Evolutionary conservation across 768 basidiomycete genomes (phyloP).

Genomic region (Asterophora parasitica): DNA sequence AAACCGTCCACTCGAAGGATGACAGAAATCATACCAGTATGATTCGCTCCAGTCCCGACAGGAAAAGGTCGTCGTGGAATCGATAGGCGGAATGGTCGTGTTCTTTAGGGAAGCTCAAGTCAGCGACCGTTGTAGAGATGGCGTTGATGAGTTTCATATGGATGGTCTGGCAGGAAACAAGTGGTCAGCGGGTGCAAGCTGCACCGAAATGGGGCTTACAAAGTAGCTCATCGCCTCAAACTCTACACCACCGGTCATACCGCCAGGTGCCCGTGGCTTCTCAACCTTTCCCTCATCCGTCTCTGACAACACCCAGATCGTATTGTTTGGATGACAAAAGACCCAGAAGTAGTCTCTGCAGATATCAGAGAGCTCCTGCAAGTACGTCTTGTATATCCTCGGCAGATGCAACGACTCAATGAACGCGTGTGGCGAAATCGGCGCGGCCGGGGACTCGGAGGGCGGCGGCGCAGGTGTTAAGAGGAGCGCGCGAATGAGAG

Average conservation of each 20-base stretch:
- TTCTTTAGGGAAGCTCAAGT: slow-evolving; percentile 60
- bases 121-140: slow-evolving; percentile 60
- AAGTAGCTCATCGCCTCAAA: slow-evolving; percentile 96
- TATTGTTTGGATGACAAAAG: slow-evolving; percentile 93
- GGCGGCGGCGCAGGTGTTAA: slow-evolving; percentile 67
- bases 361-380: slow-evolving; percentile 81
- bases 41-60: slow-evolving; percentile 88
- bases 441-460: slow-evolving; percentile 53
- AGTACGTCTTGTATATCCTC: slow-evolving; percentile 75
- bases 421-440: slow-evolving; percentile 74
- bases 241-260: slow-evolving; percentile 98
- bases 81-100: slow-evolving; percentile 73
- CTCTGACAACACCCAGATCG: slow-evolving; percentile 81
- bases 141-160: slow-evolving; percentile 87
- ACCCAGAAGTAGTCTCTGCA: slow-evolving; percentile 97
- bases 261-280: slow-evolving; percentile 89
- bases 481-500: slow-evolving; percentile 70
- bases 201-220: slow-evolving; percentile 41
- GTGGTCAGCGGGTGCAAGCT: neutral
- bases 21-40: slow-evolving; percentile 57
- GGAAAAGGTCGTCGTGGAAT: slow-evolving; percentile 85
- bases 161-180: slow-evolving; percentile 52
- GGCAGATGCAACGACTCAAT: slow-evolving; percentile 67
- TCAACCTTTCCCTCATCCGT: slow-evolving; percentile 84
- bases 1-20: neutral